Percentiles rank a stretch among this genome's conserved stretches.
Evolutionary conservation across 169 alveolate genomes (phyloP).

Genomic region (Theileria orientalis): DNA sequence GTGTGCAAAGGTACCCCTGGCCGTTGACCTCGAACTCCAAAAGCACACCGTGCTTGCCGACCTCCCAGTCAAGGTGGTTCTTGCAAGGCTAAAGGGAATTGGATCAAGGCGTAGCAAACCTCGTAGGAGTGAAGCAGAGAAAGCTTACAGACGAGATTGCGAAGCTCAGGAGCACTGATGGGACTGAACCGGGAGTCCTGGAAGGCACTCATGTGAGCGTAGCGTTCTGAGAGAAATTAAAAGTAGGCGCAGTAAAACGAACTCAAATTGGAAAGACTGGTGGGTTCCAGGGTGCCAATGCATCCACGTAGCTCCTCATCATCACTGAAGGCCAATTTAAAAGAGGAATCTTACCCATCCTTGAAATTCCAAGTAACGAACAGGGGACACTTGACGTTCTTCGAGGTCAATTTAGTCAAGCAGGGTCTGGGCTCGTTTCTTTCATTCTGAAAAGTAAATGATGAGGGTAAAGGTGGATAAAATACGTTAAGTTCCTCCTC

Average conservation of each 20-base stretch:
- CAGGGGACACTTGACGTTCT: conserved; percentile 28
- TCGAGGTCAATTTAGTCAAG: background rate
- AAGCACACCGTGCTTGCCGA: conserved; percentile 70
- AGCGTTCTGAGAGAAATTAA: conserved; percentile 9
- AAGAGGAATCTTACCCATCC: conserved; percentile 21
- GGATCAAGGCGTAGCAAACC: conserved; percentile 1
- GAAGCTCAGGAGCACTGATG: conserved; percentile 13
- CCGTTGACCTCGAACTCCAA: conserved; percentile 44
- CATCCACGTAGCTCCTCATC: conserved; percentile 54
- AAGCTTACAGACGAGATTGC: conserved; percentile 20
- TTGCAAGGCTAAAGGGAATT: conserved; percentile 43
- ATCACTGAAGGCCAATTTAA: background rate
- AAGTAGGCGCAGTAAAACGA: background rate
- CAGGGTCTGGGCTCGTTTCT: background rate
- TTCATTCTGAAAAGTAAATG: background rate
- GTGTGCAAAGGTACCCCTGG: conserved; percentile 3
- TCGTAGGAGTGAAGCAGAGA: conserved; percentile 56
- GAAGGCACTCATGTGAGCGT: conserved; percentile 51
- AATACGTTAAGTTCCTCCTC: conserved; percentile 16
- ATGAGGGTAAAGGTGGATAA: background rate
- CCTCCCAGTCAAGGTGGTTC: conserved; percentile 66
- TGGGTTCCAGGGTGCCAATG: conserved; percentile 46
- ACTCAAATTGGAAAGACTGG: conserved; percentile 16
- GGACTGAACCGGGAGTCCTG: conserved; percentile 43
- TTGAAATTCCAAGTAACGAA: conserved; percentile 51